Percentiles rank a stretch among this genome's conserved stretches.
Evolutionary conservation across 768 basidiomycete genomes (phyloP).

Genomic region (Suillus brevipes): DNA sequence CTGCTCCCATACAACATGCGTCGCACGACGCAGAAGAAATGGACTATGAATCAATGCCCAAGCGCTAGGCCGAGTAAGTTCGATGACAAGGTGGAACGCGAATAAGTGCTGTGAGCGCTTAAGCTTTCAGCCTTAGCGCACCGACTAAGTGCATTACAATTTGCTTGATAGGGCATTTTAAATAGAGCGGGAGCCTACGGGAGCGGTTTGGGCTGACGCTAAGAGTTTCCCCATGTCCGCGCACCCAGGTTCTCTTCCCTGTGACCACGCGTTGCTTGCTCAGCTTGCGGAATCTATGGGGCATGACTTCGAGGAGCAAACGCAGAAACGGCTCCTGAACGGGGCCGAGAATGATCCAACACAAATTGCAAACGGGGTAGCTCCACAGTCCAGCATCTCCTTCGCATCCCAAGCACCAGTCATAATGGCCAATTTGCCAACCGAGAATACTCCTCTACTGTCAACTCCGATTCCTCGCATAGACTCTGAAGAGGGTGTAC

Average conservation of each 20-base stretch:
- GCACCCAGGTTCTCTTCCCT: constrained; percentile 54
- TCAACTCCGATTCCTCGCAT: constrained; percentile 53
- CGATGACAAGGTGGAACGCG: too few species aligned
- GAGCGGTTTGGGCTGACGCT: too few species aligned
- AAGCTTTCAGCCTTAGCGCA: too few species aligned
- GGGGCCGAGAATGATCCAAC: neutral
- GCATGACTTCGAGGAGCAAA: neutral
- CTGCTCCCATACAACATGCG: too few species aligned
- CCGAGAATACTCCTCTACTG: constrained; percentile 62
- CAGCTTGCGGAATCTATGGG: constrained; percentile 35
- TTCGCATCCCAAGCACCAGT: constrained; percentile 14
- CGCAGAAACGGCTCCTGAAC: neutral
- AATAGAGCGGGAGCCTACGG: too few species aligned
- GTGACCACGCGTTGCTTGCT: constrained; percentile 66
- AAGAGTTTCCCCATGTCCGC: too few species aligned
- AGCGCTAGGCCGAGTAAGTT: too few species aligned
- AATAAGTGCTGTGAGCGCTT: too few species aligned
- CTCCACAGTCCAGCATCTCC: constrained; percentile 8
- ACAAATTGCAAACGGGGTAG: neutral
- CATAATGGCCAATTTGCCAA: constrained; percentile 6
- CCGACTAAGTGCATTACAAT: too few species aligned
- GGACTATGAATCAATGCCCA: too few species aligned
- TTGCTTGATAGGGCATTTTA: too few species aligned
- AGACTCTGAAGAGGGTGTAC: constrained; percentile 40
- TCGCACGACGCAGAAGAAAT: too few species aligned